Percentiles rank a stretch among this genome's conserved stretches.
These are phyloP conservation scores for Davidsoniella neocaledoniae DNA, from an alignment of 2,329 filamentous ascomycete genomes.

Conservation along the genomic window DNA sequence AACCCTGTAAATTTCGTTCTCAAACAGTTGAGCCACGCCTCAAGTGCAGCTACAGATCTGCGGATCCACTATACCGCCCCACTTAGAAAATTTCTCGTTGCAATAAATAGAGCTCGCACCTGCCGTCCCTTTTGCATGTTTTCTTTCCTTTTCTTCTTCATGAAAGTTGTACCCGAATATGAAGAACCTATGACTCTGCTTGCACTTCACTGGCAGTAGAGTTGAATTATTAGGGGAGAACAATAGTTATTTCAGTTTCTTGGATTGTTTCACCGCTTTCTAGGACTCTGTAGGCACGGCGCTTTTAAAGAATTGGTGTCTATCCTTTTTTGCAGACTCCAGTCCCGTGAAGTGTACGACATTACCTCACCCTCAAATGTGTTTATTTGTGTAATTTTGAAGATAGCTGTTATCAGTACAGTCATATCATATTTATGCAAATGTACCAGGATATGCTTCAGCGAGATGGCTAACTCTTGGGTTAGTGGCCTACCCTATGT, in stretches of 20 bases:
- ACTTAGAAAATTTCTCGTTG: neutral
- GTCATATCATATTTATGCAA: too few relatives aligned
- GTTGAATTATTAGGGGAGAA: slow-evolving; percentile 46
- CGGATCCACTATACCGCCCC: neutral
- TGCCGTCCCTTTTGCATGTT: slow-evolving; percentile 15
- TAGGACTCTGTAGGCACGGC: slow-evolving; percentile 21
- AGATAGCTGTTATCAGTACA: neutral
- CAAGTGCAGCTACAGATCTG: neutral
- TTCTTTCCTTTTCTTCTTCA: slow-evolving; percentile 22
- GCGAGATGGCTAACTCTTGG: too few relatives aligned
- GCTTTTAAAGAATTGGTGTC: slow-evolving; percentile 48
- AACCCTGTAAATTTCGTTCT: neutral
- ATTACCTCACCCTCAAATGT: slow-evolving; percentile 18
- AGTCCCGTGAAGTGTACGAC: slow-evolving; percentile 50
- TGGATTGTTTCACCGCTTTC: slow-evolving; percentile 13
- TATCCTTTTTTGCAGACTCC: slow-evolving; percentile 26
- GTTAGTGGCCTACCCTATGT: too few relatives aligned
- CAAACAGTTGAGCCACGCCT: neutral
- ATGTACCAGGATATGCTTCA: too few relatives aligned
- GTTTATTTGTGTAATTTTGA: slow-evolving; percentile 1
- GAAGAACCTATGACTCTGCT: slow-evolving; percentile 37
- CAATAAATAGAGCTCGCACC: slow-evolving; percentile 7
- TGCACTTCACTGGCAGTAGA: slow-evolving; percentile 26
- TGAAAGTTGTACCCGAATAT: slow-evolving; percentile 39
- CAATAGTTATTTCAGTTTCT: slow-evolving; percentile 22